Base-by-base conservation (phyloP, 495 filamentous ascomycete species). In the Penicillium waksmanii region DNA sequence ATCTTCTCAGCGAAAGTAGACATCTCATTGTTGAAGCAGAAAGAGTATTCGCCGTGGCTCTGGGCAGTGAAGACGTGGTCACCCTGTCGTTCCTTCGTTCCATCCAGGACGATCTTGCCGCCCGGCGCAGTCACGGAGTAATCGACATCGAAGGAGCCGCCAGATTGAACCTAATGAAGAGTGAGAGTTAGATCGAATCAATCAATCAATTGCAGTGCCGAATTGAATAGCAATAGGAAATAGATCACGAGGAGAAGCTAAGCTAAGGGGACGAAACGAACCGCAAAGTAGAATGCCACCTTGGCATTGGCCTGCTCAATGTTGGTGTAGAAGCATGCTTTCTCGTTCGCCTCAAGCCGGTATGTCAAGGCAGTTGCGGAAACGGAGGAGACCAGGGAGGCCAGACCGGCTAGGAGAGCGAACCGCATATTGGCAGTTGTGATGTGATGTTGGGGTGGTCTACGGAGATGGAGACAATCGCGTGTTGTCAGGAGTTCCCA, bases 21-120 rank as follows among this genome's bases (percentile, higher is more conserved):
- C 90, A 98, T 96, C 67, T 96, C 91, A 67, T 98, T 99, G 77
- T 95, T 88, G 80, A 99, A 98, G 84, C 96, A 99, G 76, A 98
- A 97, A 55, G 85, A 85, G 77, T 98, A 98, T 67, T 98, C 95
- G 49, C 96, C 96, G n/a, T 85, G 61, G 48, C 96, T 90, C 64
- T 90, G 90, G 5, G 95, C 96, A 2, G 96, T 97, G 73, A 99
- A 99, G 35, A 98, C 96, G 65, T 96, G 97, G 75, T 99, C 96
- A 48, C 95, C 95, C 77, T 98, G 95, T 56, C 95, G 82, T 73
- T 99, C 95, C 75, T 96, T 97, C 61, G 85, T 79, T 51, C 92
- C 95, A 58, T 96, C 90, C 66, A 97, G 74, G 52, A 99, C 89
- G 53, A 89, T 76, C 73, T 90, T 94, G 49, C 89, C 87, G 62